Evolutionary conservation across 2,329 filamentous ascomycete genomes (phyloP).

Genomic region (Seiridium unicorne): DNA sequence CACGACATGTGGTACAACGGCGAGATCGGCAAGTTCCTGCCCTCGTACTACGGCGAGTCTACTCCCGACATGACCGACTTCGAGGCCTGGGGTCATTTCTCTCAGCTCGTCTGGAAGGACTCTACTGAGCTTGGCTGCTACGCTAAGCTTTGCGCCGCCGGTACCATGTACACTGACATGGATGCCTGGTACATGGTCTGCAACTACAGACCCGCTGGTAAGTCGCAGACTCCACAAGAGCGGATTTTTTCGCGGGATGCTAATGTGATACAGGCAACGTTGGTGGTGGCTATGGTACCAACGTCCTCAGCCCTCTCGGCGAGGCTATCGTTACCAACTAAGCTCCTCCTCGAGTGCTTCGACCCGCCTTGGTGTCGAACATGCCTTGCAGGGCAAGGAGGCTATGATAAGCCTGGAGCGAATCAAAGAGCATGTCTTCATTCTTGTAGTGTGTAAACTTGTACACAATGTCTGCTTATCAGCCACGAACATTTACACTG

Average conservation of each 20-base stretch:
- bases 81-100: constrained; percentile 70
- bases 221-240: constrained; percentile 26
- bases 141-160: constrained; percentile 50
- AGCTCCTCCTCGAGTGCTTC: neutral
- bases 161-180: constrained; percentile 45
- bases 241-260: neutral
- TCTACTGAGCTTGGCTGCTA: constrained; percentile 64
- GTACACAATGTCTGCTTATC: constrained; percentile 8
- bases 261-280: constrained; percentile 44
- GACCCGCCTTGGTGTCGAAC: neutral
- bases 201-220: constrained; percentile 80
- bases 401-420: constrained; percentile 4
- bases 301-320: constrained; percentile 44
- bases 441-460: constrained; percentile 10
- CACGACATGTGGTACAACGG: constrained; percentile 88
- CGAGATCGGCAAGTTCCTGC: constrained; percentile 60
- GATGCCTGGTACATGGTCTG: constrained; percentile 78
- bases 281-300: constrained; percentile 46
- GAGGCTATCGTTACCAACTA: constrained; percentile 23
- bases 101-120: constrained; percentile 70
- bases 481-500: constrained; percentile 6
- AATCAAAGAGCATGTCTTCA: constrained; percentile 2
- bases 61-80: constrained; percentile 63
- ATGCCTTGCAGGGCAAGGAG: constrained; percentile 10
- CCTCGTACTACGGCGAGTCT: constrained; percentile 55